Percentiles rank a stretch among this genome's conserved stretches.
Evolutionary conservation across 2,329 filamentous ascomycete species (phyloP).

Genomic region (Leptographium wingfieldii): DNA sequence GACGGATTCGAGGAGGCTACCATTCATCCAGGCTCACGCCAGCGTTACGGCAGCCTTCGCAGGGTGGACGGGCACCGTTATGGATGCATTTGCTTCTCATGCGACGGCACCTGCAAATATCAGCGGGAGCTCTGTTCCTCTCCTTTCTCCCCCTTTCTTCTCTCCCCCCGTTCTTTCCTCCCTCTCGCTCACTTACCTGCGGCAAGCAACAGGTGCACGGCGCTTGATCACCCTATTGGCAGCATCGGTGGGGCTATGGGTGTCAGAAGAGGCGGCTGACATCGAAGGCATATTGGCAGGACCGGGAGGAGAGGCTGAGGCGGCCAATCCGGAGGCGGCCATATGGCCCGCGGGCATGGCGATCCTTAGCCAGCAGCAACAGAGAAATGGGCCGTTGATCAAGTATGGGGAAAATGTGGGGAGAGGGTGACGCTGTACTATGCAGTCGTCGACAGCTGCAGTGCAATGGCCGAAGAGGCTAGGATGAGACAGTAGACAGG

Average conservation of each 20-base stretch:
- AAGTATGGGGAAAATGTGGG: not conserved
- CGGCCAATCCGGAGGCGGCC: not conserved
- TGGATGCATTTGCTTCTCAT: slow-evolving; percentile 16
- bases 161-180: no score
- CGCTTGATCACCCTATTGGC: slow-evolving; percentile 10
- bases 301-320: not conserved
- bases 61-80: slow-evolving; percentile 17
- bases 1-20: slow-evolving; percentile 21
- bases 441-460: no score
- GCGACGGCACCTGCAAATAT: slow-evolving; percentile 11
- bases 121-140: not conserved
- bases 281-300: not conserved
- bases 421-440: not conserved
- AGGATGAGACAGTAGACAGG: not conserved
- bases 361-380: no score
- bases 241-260: not conserved
- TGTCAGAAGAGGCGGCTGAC: not conserved
- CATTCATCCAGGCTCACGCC: slow-evolving; percentile 36
- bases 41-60: slow-evolving; percentile 37
- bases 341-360: not conserved
- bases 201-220: slow-evolving; percentile 13
- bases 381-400: not conserved
- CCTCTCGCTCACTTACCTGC: slow-evolving; percentile 5
- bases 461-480: no score
- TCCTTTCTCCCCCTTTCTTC: not conserved